Evolutionary conservation across 139 green algal species (phyloP).

Genomic region (Tetratostichococcus sp.): DNA sequence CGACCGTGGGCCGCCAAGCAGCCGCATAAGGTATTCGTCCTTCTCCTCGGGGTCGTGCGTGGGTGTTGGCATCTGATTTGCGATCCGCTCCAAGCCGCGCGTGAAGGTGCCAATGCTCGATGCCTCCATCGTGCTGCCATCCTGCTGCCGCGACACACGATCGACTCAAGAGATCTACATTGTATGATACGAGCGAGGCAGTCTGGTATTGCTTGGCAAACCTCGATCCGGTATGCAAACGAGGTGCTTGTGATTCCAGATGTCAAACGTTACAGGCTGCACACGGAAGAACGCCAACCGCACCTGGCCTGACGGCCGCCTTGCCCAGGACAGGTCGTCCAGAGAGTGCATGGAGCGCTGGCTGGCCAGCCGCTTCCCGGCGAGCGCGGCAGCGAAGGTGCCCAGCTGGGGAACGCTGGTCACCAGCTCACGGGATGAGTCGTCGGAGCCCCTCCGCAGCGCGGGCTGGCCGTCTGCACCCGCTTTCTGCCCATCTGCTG

Average conservation of each 20-base stretch:
- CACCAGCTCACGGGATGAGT: neutral
- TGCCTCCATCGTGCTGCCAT: neutral
- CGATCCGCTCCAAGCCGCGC: neutral
- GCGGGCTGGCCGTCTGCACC: neutral
- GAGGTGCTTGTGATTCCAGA: too few species aligned
- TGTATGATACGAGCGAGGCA: too few species aligned
- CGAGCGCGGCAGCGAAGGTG: neutral
- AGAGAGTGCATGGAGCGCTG: neutral
- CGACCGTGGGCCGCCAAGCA: neutral
- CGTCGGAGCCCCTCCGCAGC: neutral
- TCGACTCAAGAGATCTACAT: too few species aligned
- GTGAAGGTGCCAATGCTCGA: neutral
- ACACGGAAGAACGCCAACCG: too few species aligned
- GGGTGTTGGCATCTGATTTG: neutral
- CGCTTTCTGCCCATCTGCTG: neutral
- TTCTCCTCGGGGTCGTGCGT: neutral
- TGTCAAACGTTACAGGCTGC: too few species aligned
- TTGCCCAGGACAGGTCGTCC: neutral
- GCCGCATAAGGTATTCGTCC: neutral
- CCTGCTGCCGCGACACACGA: neutral
- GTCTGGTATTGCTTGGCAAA: too few species aligned
- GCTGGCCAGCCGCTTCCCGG: too few species aligned
- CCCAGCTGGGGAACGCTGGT: neutral
- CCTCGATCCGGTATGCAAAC: too few species aligned
- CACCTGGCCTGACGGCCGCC: neutral